These are phyloP conservation scores for Wickerhamomyces sp. DNA, from an alignment of 1,139 yeast species.

Conservation along the genomic window DNA sequence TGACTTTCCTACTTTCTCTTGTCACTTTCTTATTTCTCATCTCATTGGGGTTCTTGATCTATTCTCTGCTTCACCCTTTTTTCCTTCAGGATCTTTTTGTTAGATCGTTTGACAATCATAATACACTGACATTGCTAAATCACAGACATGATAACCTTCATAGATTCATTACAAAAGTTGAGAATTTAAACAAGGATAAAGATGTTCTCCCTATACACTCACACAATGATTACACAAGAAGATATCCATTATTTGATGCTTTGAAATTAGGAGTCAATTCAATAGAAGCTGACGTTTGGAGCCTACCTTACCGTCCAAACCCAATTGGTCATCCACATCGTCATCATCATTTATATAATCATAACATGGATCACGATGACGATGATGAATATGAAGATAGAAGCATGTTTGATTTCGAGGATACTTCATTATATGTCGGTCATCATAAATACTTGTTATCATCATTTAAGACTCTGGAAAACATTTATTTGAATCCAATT, in stretches of 20 bases:
- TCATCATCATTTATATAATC: background rate
- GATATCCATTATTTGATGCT: constrained; percentile 58
- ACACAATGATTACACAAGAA: constrained; percentile 75
- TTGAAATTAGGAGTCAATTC: constrained; percentile 53
- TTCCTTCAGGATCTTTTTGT: background rate
- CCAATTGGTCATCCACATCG: background rate
- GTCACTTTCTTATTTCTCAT: too few species aligned
- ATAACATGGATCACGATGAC: background rate
- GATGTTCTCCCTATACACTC: constrained; percentile 43
- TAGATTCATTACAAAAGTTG: background rate
- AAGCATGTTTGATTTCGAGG: constrained; percentile 9
- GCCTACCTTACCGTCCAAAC: constrained; percentile 1
- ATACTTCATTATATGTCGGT: constrained; percentile 54
- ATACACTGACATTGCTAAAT: background rate
- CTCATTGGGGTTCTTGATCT: too few species aligned
- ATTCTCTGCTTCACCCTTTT: too few species aligned
- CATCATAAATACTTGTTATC: constrained; percentile 50
- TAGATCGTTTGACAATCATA: background rate
- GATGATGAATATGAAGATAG: constrained; percentile 10
- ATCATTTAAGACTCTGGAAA: constrained; percentile 39
- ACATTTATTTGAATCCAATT: constrained; percentile 52
- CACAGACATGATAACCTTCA: background rate
- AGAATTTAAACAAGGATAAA: constrained; percentile 8
- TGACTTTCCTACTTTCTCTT: too few species aligned
- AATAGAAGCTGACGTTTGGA: constrained; percentile 72